A percentile compares a stretch with the other conserved stretches of the same genome.
Evolutionary conservation across 352 stramenopile genomes (phyloP).

Genomic region (Phytophthora agathidicida): DNA sequence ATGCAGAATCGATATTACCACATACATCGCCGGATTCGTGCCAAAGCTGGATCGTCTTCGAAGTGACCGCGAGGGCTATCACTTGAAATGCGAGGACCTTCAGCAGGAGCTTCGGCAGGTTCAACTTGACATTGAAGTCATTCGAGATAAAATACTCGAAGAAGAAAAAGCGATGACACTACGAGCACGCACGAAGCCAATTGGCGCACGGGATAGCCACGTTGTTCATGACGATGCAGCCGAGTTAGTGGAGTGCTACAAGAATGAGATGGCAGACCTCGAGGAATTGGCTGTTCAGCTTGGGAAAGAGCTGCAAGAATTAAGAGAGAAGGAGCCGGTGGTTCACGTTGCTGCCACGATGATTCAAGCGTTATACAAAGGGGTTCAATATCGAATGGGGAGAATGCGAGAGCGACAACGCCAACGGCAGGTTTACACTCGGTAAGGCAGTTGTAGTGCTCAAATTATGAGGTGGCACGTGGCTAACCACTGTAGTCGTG

Average conservation of each 20-base stretch:
- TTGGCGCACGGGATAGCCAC: slow-evolving; percentile 32
- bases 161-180: slow-evolving; percentile 24
- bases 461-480: too few species aligned
- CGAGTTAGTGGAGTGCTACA: slow-evolving; percentile 41
- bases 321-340: slow-evolving; percentile 28
- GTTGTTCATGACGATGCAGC: slow-evolving; percentile 38
- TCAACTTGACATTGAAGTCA: slow-evolving; percentile 21
- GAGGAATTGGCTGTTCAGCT: slow-evolving; percentile 6
- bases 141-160: slow-evolving; percentile 8
- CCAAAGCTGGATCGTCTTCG: slow-evolving; percentile 34
- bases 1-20: slow-evolving; percentile 2
- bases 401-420: slow-evolving; percentile 5
- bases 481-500: neutral
- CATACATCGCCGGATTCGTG: slow-evolving; percentile 15
- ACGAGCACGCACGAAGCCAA: slow-evolving; percentile 28
- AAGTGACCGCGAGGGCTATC: slow-evolving; percentile 23
- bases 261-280: slow-evolving; percentile 35
- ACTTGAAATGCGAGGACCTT: slow-evolving; percentile 22
- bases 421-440: slow-evolving; percentile 11
- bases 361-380: slow-evolving; percentile 43
- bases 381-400: slow-evolving; percentile 12
- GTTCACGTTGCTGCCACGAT: slow-evolving; percentile 31
- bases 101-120: slow-evolving; percentile 20
- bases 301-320: slow-evolving; percentile 3
- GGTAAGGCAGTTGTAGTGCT: slow-evolving; percentile 2